A percentile compares a stretch with the other conserved stretches of the same genome.
Evolutionary conservation across 495 filamentous ascomycete genomes (phyloP).

Genomic region (Talaromyces adpressus): DNA sequence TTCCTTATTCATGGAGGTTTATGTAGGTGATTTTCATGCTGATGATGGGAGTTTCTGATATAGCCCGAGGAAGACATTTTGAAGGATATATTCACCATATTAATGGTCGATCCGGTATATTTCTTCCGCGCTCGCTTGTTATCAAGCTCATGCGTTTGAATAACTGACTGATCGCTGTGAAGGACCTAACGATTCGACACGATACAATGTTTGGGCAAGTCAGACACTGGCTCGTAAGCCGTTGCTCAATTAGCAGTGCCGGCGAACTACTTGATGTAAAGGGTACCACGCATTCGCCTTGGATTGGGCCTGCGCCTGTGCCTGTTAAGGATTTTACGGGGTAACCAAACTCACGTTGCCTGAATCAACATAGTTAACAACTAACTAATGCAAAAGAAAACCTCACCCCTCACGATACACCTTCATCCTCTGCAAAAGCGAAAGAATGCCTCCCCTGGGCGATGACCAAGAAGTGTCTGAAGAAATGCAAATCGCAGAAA

Average conservation of each 20-base stretch:
- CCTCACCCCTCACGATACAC: constrained; percentile 9
- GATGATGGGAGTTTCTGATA: neutral
- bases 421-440: constrained; percentile 9
- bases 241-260: neutral
- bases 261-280: neutral
- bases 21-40: neutral
- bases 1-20: no score
- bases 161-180: neutral
- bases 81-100: neutral
- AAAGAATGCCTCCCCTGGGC: neutral
- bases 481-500: neutral
- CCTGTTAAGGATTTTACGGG: constrained; percentile 1
- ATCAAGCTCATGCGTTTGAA: neutral
- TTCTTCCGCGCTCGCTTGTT: neutral
- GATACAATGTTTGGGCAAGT: constrained; percentile 10
- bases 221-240: constrained; percentile 6
- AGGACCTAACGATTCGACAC: constrained; percentile 9
- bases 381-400: neutral
- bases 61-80: neutral
- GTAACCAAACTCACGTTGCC: neutral
- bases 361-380: no score
- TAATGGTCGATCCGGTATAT: constrained; percentile 11
- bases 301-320: constrained; percentile 8
- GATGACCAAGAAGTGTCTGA: neutral
- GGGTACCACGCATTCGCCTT: neutral